Conservation (phyloP, 257 asterid species). For the Nicotiana paniculata region DNA sequence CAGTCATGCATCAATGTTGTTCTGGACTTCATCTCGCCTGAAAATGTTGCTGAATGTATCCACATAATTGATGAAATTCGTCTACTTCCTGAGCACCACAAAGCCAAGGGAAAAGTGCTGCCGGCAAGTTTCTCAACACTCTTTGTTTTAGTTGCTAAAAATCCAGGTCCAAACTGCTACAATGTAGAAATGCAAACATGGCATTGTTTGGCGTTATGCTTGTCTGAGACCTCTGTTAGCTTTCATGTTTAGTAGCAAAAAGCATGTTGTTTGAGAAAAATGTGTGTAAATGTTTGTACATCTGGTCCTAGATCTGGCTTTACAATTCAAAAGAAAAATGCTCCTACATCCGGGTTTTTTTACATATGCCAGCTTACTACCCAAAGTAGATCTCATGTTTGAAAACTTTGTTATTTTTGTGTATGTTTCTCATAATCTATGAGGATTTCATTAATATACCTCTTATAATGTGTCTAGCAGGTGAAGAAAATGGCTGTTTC, state of each 20-base stretch:
- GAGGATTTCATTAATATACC: background rate
- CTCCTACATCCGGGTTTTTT: background rate
- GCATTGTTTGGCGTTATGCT: background rate
- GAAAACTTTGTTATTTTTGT: background rate
- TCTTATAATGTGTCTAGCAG: conserved; percentile 32
- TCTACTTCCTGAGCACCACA: conserved; percentile 69
- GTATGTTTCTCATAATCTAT: background rate
- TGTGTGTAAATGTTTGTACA: background rate
- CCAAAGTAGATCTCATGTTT: background rate
- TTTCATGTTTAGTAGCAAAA: background rate
- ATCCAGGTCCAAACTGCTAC: background rate
- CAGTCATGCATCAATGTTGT: conserved; percentile 83
- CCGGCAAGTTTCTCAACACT: conserved; percentile 40
- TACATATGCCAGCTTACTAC: background rate
- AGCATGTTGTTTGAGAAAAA: background rate
- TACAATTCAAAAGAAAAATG: background rate
- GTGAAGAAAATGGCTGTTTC: conserved; percentile 73
- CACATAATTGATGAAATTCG: conserved; percentile 78
- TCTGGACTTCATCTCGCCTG: conserved; percentile 93
- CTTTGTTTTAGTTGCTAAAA: background rate
- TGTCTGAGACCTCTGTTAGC: background rate
- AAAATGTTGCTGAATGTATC: conserved; percentile 68
- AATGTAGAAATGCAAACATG: background rate
- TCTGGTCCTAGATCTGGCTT: background rate
- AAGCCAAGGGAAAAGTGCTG: conserved; percentile 60